Base-by-base conservation (phyloP, 2,329 filamentous ascomycete genomes). In the Aspergillus hortae region DNA sequence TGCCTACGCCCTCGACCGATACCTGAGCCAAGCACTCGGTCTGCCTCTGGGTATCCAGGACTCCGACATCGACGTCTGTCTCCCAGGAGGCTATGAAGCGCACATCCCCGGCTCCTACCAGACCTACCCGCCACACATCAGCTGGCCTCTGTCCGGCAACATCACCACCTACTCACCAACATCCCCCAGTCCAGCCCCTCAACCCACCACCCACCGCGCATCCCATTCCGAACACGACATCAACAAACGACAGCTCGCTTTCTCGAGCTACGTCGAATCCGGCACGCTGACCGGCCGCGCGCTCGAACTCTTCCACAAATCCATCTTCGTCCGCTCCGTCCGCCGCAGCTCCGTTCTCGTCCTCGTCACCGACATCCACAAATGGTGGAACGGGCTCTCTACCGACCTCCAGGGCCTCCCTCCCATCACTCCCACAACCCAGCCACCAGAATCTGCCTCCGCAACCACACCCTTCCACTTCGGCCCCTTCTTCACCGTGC, bases 41-140 rank as follows among this genome's bases (percentile, higher is more conserved):
- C 56, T 74, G 30, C 71, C 71, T 2, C 67, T 74, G 21, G 70
- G 69, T 19, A 70, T 73, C 21, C 71, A 74, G 47, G 71, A 74
- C 54, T 72, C 69, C 4, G 71, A 74, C 56, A 68, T 73, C 36
- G 70, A 74, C 45, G 71, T 74, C 10, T 81, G 64, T 74, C 75
- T 72, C 73, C 80, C 66, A 65, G 70, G 59, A 67, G 56, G 56
- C 59, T 58, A 77, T 69, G 53, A 75, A 57, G n/a, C 74, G 53
- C 62, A 71, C 67, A 62, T 71, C 60, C 58, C 63, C 11, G 55
- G 56, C 2, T 36, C 35, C 40, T 58, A 27, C 17, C 15, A 42
- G 11, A 42, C 40, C 17, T 12, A 19, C 19, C 40, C 19, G 2
- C 40, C 17, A 21, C 40, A 19, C 11, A 21, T 6, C 40, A 42